Base-by-base conservation (phyloP, 108 stramenopile genomes). In the Ochromonas danica region DNA sequence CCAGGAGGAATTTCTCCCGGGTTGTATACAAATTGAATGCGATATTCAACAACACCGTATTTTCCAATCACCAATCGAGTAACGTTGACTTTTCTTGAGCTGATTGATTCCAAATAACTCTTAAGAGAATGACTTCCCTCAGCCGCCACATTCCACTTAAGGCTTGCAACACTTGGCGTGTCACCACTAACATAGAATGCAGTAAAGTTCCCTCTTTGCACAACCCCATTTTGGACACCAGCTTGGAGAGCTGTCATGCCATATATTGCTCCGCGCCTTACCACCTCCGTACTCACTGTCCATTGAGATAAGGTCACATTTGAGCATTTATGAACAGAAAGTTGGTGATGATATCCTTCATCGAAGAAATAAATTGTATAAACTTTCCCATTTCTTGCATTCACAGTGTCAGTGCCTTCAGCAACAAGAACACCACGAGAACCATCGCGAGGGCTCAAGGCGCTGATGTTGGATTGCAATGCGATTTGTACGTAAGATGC, bases 41-140 rank as follows among this genome's bases (percentile, higher is more conserved):
- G 61, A 89, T 90, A 94, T 70, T 91, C 85, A 63, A 89, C 81
- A 42, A 83, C 79, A 3, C 93, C 92, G 72, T 91, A 92, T 82
- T 89, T 89, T 71, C 89, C 91, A 62, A 91, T 79, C 31, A 92
- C 85, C 42, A 80, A 81, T 33, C 90, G 84, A 3, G 88, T 85
- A 6, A 92, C 92, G 36, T 88, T 80, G 30, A 93, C 93, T 6
- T 70, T 30, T 0, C n/a, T 1, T 43, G 22, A 30, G 22, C 35
- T 62, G 22, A 57, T 0, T 28, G 22, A 28, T 43, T 81, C 75
- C 10, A 77, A 22, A 30, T 60, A 77, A 1, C 31, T 27, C 71
- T 62, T 81, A n/a, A 77, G 1, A 30, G 22, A 45, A 35, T 85
- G 36, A 36, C 60, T 33, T 39, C 61, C 83, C 25, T 62, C 39